A percentile compares a stretch with the other conserved stretches of the same genome.
phyloP scores from a whole-genome alignment of 169 alveolate species.

The Eimeria brunetti region DNA sequence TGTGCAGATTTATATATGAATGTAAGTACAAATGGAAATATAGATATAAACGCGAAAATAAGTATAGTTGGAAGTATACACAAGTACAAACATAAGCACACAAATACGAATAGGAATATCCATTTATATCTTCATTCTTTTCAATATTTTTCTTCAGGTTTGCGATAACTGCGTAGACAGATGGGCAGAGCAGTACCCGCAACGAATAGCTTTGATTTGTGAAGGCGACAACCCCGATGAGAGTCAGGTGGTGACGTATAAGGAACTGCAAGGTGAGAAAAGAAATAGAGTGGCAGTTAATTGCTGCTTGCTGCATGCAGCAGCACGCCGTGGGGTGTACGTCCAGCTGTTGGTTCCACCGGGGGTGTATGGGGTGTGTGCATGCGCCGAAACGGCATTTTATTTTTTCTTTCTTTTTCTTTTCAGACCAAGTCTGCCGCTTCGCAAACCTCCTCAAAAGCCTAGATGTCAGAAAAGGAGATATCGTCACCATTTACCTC shows the following conservation, averaged over 20 bases:
- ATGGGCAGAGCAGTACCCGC: constrained; percentile 94
- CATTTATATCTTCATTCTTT: not conserved
- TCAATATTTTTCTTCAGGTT: constrained; percentile 76
- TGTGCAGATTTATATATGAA: too few relatives aligned
- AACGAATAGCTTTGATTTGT: constrained; percentile 91
- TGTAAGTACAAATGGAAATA: too few relatives aligned
- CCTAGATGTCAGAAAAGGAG: constrained; percentile 96
- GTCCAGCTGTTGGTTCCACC: too few relatives aligned
- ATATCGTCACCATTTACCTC: constrained; percentile 97
- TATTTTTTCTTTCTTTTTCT: not conserved
- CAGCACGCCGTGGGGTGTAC: not conserved
- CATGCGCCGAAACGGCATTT: not conserved
- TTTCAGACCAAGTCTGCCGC: constrained; percentile 86
- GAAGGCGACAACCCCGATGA: constrained; percentile 93
- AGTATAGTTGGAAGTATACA: too few relatives aligned
- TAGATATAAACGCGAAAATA: too few relatives aligned
- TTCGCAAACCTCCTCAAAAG: constrained; percentile 94
- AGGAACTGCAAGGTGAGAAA: constrained; percentile 87
- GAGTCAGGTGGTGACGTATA: constrained; percentile 87
- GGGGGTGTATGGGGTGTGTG: not conserved
- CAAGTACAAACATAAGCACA: too few relatives aligned
- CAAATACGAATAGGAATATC: not conserved
- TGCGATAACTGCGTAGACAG: constrained; percentile 96
- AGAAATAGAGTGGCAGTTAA: too few relatives aligned
- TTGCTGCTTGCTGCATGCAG: not conserved